phyloP scores from a whole-genome alignment of 2,329 filamentous ascomycete genomes.

The Aspergillus thermomutatus region DNA sequence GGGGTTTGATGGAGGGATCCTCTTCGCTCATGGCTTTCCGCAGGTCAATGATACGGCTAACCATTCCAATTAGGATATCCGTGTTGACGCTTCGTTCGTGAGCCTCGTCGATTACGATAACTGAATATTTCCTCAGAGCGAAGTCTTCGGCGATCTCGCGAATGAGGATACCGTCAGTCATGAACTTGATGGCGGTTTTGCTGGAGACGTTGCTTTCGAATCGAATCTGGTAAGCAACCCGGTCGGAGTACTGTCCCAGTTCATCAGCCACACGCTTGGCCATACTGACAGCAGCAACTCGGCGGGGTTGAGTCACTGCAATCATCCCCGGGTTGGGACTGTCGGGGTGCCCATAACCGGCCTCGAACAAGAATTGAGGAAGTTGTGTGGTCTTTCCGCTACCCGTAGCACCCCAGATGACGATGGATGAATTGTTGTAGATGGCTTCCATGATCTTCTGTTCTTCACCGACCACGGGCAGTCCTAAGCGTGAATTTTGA shows the following conservation, averaged over 20 bases:
- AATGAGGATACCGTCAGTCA: slow-evolving; percentile 95
- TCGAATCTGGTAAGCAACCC: slow-evolving; percentile 89
- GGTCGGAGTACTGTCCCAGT: slow-evolving; percentile 69
- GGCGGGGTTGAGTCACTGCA: slow-evolving; percentile 87
- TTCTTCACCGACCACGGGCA: slow-evolving; percentile 92
- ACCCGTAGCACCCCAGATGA: slow-evolving; percentile 92
- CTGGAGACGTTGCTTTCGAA: slow-evolving; percentile 81
- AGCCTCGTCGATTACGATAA: slow-evolving; percentile 92
- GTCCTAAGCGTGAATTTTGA: slow-evolving; percentile 70
- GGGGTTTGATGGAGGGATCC: slow-evolving; percentile 66
- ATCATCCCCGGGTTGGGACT: slow-evolving; percentile 88
- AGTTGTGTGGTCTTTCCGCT: slow-evolving; percentile 98
- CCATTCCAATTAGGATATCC: slow-evolving; percentile 95
- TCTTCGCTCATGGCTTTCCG: slow-evolving; percentile 71
- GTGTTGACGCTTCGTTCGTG: slow-evolving; percentile 98
- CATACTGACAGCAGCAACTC: slow-evolving; percentile 96
- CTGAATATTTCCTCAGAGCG: slow-evolving; percentile 82
- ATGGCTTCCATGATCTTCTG: slow-evolving; percentile 98
- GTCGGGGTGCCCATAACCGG: slow-evolving; percentile 76
- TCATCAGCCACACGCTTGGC: slow-evolving; percentile 87
- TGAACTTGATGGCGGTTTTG: slow-evolving; percentile 92
- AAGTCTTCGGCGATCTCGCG: slow-evolving; percentile 91
- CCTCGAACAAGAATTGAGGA: slow-evolving; percentile 92
- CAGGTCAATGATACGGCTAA: slow-evolving; percentile 86
- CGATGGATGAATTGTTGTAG: slow-evolving; percentile 82